phyloP scores from a whole-genome alignment of 352 stramenopile genomes.

The Ophiocytium majus region DNA sequence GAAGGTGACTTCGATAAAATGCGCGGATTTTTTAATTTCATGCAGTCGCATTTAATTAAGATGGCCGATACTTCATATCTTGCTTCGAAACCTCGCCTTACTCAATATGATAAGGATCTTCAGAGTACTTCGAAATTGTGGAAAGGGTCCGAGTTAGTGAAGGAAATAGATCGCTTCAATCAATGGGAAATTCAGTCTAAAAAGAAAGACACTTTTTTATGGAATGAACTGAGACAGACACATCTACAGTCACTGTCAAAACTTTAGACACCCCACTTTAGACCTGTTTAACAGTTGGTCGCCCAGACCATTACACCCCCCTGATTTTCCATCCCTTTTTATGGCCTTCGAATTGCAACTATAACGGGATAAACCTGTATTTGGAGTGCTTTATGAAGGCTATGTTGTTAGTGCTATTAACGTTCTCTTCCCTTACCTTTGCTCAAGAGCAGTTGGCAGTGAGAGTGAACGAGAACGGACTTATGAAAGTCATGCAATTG shows the following conservation, averaged over 20 bases:
- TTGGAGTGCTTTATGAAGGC: neutral
- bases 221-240: neutral
- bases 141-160: neutral
- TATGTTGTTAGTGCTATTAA: neutral
- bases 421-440: neutral
- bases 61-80: neutral
- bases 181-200: constrained; percentile 7
- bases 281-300: too few relatives aligned
- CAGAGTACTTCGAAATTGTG: neutral
- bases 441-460: neutral
- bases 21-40: constrained; percentile 5
- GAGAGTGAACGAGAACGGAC: neutral
- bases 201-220: neutral
- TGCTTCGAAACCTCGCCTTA: neutral
- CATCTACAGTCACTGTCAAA: neutral
- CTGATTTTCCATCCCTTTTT: too few relatives aligned
- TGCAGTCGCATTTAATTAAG: constrained; percentile 13
- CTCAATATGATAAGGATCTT: neutral
- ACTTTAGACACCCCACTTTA: too few relatives aligned
- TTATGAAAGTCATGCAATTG: constrained; percentile 1
- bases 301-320: too few relatives aligned
- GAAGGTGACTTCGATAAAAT: constrained; percentile 11
- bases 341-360: too few relatives aligned
- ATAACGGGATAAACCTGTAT: too few relatives aligned
- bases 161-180: neutral